phyloP scores from a whole-genome alignment of 2,329 filamentous ascomycete species.

The Diplodia seriata region DNA sequence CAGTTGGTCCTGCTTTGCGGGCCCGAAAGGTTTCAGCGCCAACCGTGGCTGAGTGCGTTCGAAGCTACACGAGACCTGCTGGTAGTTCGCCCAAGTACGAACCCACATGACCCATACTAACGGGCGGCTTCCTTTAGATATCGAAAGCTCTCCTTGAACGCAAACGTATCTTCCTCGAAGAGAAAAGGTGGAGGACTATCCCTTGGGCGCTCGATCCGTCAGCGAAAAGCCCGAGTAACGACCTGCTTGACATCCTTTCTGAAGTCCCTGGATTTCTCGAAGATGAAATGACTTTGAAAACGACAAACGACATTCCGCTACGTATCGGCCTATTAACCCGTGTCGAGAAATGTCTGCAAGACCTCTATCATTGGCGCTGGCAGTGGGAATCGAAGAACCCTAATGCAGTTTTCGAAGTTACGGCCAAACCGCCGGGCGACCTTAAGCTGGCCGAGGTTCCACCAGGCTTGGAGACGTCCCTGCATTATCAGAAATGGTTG shows the following conservation, averaged over 20 bases:
- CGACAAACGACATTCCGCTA: slow-evolving; percentile 7
- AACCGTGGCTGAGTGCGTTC: slow-evolving; percentile 33
- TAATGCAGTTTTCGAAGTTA: slow-evolving; percentile 30
- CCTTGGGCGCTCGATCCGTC: slow-evolving; percentile 33
- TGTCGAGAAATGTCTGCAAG: slow-evolving; percentile 30
- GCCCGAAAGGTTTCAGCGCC: slow-evolving; percentile 31
- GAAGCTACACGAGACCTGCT: slow-evolving; percentile 33
- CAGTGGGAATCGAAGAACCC: slow-evolving; percentile 34
- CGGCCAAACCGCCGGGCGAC: slow-evolving; percentile 7
- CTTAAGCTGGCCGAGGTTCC: not conserved
- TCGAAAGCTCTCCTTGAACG: slow-evolving; percentile 34
- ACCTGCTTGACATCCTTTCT: slow-evolving; percentile 33
- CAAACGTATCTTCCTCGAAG: slow-evolving; percentile 33
- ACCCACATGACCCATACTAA: not conserved
- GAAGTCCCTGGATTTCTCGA: slow-evolving; percentile 33
- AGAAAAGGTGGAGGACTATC: slow-evolving; percentile 32
- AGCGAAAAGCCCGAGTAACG: slow-evolving; percentile 31
- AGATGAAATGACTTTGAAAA: slow-evolving; percentile 29
- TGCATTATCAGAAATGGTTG: slow-evolving; percentile 31
- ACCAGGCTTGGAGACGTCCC: slow-evolving; percentile 22
- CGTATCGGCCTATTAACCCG: slow-evolving; percentile 14
- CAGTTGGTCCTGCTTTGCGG: slow-evolving; percentile 32
- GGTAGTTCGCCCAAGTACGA: not conserved
- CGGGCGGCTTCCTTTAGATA: not conserved
- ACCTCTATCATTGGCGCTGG: slow-evolving; percentile 35